Evolutionary conservation across 257 asterid species (phyloP).

Genomic region (Solanum peruvianum): DNA sequence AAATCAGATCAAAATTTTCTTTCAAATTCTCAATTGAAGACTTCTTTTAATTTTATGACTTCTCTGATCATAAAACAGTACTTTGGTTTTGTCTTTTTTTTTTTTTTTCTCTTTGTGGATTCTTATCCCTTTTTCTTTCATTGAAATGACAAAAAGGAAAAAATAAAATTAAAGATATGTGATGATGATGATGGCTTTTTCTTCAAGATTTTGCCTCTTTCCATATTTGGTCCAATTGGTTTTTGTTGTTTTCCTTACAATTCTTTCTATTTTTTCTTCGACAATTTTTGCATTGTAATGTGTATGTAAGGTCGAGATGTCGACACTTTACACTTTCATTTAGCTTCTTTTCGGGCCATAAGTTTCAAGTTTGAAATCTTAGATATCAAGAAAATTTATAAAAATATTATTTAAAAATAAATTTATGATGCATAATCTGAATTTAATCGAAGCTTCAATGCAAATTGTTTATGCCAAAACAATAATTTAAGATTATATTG

Average conservation of each 20-base stretch:
- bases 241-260: background rate
- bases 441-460: no score
- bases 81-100: slow-evolving; percentile 6
- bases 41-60: background rate
- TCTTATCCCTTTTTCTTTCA: background rate
- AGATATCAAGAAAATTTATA: no score
- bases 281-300: background rate
- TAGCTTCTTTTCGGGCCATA: no score
- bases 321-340: background rate
- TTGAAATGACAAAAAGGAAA: background rate
- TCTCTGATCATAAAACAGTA: slow-evolving; percentile 1
- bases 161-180: background rate
- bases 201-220: background rate
- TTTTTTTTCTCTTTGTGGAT: background rate
- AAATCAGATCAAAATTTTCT: background rate
- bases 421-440: no score
- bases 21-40: background rate
- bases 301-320: background rate
- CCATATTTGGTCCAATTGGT: background rate
- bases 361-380: no score
- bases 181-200: background rate
- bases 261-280: background rate
- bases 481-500: no score
- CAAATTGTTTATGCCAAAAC: no score
- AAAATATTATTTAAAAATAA: no score